Base-by-base conservation (phyloP, 1,284 basidiomycete genomes). In the Ustilago trichophora region DNA sequence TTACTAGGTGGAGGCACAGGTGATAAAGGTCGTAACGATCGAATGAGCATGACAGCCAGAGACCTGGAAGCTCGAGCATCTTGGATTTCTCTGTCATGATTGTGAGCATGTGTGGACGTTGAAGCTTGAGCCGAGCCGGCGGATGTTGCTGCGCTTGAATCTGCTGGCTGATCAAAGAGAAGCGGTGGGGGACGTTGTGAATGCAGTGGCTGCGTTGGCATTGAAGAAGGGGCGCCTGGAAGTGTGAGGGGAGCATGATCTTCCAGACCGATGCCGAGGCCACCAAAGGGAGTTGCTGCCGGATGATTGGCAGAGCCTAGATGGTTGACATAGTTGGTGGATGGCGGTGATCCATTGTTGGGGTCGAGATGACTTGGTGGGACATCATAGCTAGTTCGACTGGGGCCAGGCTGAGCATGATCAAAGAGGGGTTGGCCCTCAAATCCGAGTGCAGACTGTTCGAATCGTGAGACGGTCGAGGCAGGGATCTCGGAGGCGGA, bases 211-310 rank as follows among this genome's bases (percentile, higher is more conserved):
- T 50, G 44, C 0, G 22, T 8, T 33, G 44, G 44, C 0, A 18
- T 8, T 33, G 44, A 24, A 6, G 48, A 38, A 13, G 36, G 46
- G 9, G 44, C n/a, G 3, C 27, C 21, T 10, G 64, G 26, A 3
- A 56, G 16, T 7, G 34, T 24, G 24, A 57, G 52, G 0, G 52
- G 49, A 16, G 58, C 50, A 16, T 62, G 50, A 21, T 49, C 57
- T n/a, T 71, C 68, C 13, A 71, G 48, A 19, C 63, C 58, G 13
- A 71, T 56, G 31, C 58, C 58, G n/a, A 71, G 68, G 21, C 68
- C 68, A 2, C 68, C 63, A 26, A 66, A 52, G 12, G 56, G 50
- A 3, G 46, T 18, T 10, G 37, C 41, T 10, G 46, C 37, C 18
- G 34, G 13, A 29, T 52, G 34, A 11, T 49, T 29, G 10, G 11